Conservation (phyloP, 345 rosid genomes). For the Theobroma cacao region DNA sequence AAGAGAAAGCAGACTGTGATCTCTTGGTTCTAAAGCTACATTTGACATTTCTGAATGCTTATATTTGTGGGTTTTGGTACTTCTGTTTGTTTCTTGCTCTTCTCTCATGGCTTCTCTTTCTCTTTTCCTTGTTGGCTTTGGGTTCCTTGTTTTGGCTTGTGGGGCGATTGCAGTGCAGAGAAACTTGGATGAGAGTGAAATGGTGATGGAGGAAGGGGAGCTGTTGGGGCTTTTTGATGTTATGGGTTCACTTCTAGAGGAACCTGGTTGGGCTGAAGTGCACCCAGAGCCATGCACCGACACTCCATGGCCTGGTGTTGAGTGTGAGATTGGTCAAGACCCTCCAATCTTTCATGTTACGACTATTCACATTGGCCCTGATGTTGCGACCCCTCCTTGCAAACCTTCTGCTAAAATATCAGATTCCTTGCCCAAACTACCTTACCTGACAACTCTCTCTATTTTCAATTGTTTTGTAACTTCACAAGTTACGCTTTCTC, state of each 20-base stretch:
- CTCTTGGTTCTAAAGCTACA: background rate
- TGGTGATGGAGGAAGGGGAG: slow-evolving; percentile 37
- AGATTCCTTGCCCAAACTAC: slow-evolving; percentile 36
- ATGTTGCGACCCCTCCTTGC: slow-evolving; percentile 38
- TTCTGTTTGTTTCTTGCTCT: background rate
- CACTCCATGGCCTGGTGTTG: slow-evolving; percentile 53
- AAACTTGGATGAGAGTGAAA: background rate
- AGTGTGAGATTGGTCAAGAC: slow-evolving; percentile 36
- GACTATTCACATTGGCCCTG: slow-evolving; percentile 40
- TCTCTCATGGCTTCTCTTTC: slow-evolving; percentile 28
- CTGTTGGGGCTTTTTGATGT: slow-evolving; percentile 37
- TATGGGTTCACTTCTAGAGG: slow-evolving; percentile 34
- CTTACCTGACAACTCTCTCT: slow-evolving; percentile 38
- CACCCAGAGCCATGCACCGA: slow-evolving; percentile 50
- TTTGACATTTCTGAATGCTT: background rate
- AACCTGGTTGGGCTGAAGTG: slow-evolving; percentile 34
- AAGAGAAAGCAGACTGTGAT: background rate
- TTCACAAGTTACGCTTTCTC: slow-evolving; percentile 28
- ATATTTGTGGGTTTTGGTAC: background rate
- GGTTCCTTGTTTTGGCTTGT: slow-evolving; percentile 29
- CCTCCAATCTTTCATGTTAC: slow-evolving; percentile 40
- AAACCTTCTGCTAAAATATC: slow-evolving; percentile 37
- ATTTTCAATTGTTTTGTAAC: slow-evolving; percentile 42
- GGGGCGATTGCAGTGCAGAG: slow-evolving; percentile 16
- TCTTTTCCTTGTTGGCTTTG: slow-evolving; percentile 21